Percentiles rank a stretch among this genome's conserved stretches.
Conservation (phyloP, 441 rosid species). For the Cnidoscolus chayamansa region DNA sequence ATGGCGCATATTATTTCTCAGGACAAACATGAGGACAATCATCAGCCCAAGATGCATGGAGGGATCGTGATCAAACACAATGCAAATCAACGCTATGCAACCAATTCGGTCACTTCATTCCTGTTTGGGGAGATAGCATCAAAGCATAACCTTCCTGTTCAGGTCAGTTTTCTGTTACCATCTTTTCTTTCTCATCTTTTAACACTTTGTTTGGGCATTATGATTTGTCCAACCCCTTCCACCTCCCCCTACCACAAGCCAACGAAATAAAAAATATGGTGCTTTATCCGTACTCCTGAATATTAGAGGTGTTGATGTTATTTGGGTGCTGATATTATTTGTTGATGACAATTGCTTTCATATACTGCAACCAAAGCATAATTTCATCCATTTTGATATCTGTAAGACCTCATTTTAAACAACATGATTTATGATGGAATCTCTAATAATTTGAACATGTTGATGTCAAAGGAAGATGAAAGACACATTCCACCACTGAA, state of each 20-base stretch:
- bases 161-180: conserved; percentile 40
- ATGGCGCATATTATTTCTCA: conserved; percentile 25
- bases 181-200: not conserved
- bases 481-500: not conserved
- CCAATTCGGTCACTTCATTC: conserved; percentile 83
- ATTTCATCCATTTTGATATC: not conserved
- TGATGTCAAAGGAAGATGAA: not conserved
- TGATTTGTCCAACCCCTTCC: not conserved
- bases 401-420: not conserved
- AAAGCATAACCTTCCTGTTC: conserved; percentile 70
- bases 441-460: too few relatives aligned
- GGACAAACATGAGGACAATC: conserved; percentile 97
- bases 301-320: not conserved
- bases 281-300: not conserved
- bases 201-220: not conserved
- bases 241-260: not conserved
- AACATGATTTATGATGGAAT: not conserved
- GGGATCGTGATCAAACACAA: conserved; percentile 98
- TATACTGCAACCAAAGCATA: not conserved
- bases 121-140: conserved; percentile 79
- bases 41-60: conserved; percentile 94
- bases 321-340: not conserved
- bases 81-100: conserved; percentile 95
- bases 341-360: not conserved
- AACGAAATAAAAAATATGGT: not conserved